Percentiles rank a stretch among this genome's conserved stretches.
Evolutionary conservation across 2,329 filamentous ascomycete genomes (phyloP).

Genomic region (Stemphylium lycopersici): DNA sequence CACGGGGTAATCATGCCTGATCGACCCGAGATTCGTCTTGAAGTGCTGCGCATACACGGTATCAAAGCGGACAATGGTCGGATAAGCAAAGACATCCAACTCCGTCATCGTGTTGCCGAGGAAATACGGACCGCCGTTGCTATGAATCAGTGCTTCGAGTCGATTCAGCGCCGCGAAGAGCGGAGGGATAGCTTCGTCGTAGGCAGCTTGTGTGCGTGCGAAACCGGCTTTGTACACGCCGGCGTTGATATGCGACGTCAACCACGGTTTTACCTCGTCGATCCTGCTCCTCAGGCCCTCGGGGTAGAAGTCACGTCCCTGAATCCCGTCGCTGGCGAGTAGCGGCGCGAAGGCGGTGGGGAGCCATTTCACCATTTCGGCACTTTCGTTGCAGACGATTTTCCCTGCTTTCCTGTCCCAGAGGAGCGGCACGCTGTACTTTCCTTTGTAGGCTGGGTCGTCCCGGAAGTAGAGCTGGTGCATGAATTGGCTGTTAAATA

Average conservation of each 20-base stretch:
- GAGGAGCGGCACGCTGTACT: slow-evolving; percentile 65
- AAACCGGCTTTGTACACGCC: slow-evolving; percentile 70
- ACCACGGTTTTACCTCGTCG: slow-evolving; percentile 60
- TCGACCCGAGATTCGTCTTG: slow-evolving; percentile 68
- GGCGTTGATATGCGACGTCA: slow-evolving; percentile 62
- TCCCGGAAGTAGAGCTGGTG: slow-evolving; percentile 68
- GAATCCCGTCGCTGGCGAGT: slow-evolving; percentile 45
- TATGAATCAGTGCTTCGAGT: slow-evolving; percentile 58
- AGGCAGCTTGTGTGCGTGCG: slow-evolving; percentile 60
- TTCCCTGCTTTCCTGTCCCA: slow-evolving; percentile 65
- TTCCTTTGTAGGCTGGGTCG: slow-evolving; percentile 65
- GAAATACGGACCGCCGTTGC: slow-evolving; percentile 61
- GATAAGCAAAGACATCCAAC: slow-evolving; percentile 64
- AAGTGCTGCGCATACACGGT: slow-evolving; percentile 69
- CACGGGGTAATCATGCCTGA: slow-evolving; percentile 65
- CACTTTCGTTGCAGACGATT: slow-evolving; percentile 67
- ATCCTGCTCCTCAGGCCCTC: slow-evolving; percentile 55
- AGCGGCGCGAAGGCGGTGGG: slow-evolving; percentile 62
- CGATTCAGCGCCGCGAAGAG: slow-evolving; percentile 67
- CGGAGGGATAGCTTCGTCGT: slow-evolving; percentile 60
- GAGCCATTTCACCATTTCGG: slow-evolving; percentile 64
- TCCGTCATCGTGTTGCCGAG: slow-evolving; percentile 64
- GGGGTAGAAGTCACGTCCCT: slow-evolving; percentile 61
- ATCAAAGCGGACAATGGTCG: slow-evolving; percentile 66
- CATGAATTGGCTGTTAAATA: slow-evolving; percentile 64